phyloP scores from a whole-genome alignment of 306 rosid genomes.

The Astragalus glycyphyllos region DNA sequence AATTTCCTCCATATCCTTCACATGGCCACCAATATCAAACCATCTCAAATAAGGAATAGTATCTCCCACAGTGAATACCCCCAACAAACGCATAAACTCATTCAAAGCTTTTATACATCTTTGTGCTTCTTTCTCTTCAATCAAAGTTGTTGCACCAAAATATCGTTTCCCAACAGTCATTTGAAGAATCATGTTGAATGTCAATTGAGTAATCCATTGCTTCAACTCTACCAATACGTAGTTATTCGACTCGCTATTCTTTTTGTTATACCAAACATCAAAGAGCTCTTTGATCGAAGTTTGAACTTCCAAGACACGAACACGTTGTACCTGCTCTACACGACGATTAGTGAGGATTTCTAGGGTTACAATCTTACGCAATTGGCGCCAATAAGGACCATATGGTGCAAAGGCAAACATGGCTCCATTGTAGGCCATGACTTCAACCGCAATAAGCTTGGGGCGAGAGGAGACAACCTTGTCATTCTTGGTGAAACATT shows the following conservation, averaged over 20 bases:
- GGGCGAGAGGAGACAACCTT: too few relatives aligned
- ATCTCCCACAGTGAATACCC: conserved; percentile 20
- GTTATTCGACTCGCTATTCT: not conserved
- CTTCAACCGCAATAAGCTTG: too few relatives aligned
- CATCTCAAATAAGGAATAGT: conserved; percentile 35
- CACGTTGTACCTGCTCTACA: too few relatives aligned
- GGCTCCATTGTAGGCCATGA: conserved; percentile 4
- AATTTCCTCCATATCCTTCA: conserved; percentile 40
- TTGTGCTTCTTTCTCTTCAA: not conserved
- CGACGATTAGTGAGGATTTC: not conserved
- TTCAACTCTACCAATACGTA: conserved; percentile 40
- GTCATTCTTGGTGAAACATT: too few relatives aligned
- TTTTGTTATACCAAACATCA: conserved; percentile 6
- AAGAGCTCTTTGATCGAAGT: conserved; percentile 13
- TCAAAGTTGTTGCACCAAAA: not conserved
- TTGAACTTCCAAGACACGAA: too few relatives aligned
- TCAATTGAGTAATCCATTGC: conserved; percentile 28
- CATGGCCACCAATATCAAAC: conserved; percentile 42
- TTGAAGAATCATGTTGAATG: conserved; percentile 32
- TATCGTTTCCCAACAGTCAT: conserved; percentile 26
- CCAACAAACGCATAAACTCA: conserved; percentile 9
- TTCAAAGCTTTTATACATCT: not conserved
- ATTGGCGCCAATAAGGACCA: not conserved
- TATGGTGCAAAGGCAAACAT: not conserved
- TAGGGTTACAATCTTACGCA: conserved; percentile 5